Evolutionary conservation across 2,329 filamentous ascomycete species (phyloP).

Genomic region (Dactylonectria estremocensis): DNA sequence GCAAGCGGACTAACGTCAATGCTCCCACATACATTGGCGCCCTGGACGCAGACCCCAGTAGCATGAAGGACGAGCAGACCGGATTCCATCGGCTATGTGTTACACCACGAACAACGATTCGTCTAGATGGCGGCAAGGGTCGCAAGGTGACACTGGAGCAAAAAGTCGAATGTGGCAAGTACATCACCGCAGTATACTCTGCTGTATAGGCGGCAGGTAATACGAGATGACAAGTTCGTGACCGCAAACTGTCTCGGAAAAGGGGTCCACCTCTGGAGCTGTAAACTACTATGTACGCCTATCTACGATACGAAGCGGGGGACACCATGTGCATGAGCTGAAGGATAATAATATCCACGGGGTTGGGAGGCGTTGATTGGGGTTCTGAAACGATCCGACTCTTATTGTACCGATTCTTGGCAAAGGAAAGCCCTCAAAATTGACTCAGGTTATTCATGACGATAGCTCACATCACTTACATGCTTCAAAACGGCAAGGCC

Average conservation of each 20-base stretch:
- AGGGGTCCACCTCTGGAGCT: slow-evolving; percentile 8
- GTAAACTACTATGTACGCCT: slow-evolving; percentile 34
- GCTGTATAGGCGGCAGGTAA: slow-evolving; percentile 56
- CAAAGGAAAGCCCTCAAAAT: slow-evolving; percentile 25
- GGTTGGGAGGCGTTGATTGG: slow-evolving; percentile 35
- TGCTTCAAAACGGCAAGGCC: neutral
- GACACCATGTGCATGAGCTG: neutral
- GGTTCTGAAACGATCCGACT: slow-evolving; percentile 32
- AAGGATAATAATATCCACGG: slow-evolving; percentile 25
- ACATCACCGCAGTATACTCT: slow-evolving; percentile 88
- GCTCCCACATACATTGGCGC: slow-evolving; percentile 85
- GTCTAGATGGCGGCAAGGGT: slow-evolving; percentile 72
- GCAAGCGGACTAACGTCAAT: slow-evolving; percentile 85
- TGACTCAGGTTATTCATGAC: slow-evolving; percentile 13
- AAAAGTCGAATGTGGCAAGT: slow-evolving; percentile 87
- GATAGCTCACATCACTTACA: neutral
- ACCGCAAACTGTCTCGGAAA: slow-evolving; percentile 12
- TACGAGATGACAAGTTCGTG: slow-evolving; percentile 1
- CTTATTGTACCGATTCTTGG: slow-evolving; percentile 33
- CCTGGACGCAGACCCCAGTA: slow-evolving; percentile 75
- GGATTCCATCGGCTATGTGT: slow-evolving; percentile 85
- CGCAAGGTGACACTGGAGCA: slow-evolving; percentile 86
- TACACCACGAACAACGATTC: slow-evolving; percentile 81
- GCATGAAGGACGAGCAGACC: slow-evolving; percentile 69
- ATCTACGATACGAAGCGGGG: slow-evolving; percentile 24